phyloP scores from a whole-genome alignment of 2,329 filamentous ascomycete genomes.

The Anthostomella pinea region DNA sequence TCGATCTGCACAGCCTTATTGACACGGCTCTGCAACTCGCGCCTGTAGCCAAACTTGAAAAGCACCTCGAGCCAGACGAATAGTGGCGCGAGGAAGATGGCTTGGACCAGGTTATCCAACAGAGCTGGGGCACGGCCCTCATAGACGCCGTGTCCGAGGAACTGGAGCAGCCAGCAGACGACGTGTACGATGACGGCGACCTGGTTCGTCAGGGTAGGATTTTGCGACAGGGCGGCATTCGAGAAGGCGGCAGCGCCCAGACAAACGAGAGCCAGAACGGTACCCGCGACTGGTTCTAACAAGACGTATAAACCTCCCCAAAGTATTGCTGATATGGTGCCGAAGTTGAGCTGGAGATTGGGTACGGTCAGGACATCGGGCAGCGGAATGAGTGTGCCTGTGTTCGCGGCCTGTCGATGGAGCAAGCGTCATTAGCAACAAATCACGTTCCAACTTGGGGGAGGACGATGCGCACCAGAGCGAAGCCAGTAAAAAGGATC shows the following conservation, averaged over 20 bases:
- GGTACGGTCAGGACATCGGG: conserved; percentile 67
- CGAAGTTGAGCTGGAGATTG: conserved; percentile 64
- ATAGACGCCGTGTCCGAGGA: conserved; percentile 85
- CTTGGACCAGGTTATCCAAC: conserved; percentile 88
- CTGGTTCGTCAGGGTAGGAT: conserved; percentile 48
- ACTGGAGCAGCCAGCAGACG: conserved; percentile 82
- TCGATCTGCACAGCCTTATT: conserved; percentile 73
- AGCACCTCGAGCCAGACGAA: conserved; percentile 97
- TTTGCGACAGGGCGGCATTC: conserved; percentile 68
- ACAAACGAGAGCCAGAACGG: conserved; percentile 71
- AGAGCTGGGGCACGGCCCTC: conserved; percentile 86
- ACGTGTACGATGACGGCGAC: conserved; percentile 66
- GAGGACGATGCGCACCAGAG: conserved; percentile 57
- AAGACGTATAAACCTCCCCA: conserved; percentile 84
- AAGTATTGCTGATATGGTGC: conserved; percentile 60
- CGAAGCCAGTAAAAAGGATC: conserved; percentile 68
- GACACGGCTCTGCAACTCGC: conserved; percentile 78
- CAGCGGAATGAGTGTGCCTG: conserved; percentile 59
- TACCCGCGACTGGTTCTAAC: conserved; percentile 89
- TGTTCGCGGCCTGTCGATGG: conserved; percentile 54
- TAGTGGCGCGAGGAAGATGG: conserved; percentile 87
- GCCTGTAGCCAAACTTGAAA: conserved; percentile 86
- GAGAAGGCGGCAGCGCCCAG: conserved; percentile 70
- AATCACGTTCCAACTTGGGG: conserved; percentile 4
- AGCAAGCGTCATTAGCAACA: conserved; percentile 11